Evolutionary conservation across 2,329 filamentous ascomycete genomes (phyloP).

Genomic region (Verticillium klebahnii): DNA sequence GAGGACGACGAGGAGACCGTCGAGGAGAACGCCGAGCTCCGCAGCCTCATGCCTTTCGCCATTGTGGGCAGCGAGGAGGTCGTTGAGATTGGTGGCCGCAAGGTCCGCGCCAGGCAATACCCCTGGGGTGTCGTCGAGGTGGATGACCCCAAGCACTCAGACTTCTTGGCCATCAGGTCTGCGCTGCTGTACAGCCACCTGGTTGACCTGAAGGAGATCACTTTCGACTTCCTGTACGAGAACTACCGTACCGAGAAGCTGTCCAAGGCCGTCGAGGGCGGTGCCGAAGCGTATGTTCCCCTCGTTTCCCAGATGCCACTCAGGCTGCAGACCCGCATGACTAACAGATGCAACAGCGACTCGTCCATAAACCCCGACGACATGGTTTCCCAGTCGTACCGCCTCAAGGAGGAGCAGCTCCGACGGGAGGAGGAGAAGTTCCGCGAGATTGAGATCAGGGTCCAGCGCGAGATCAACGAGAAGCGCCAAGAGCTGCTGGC

Average conservation of each 20-base stretch:
- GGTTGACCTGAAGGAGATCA: slow-evolving; percentile 98
- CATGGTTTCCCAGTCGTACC: slow-evolving; percentile 91
- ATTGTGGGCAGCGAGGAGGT: slow-evolving; percentile 97
- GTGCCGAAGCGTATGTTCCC: slow-evolving; percentile 73
- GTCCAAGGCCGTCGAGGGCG: slow-evolving; percentile 96
- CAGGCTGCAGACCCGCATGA: slow-evolving; percentile 16
- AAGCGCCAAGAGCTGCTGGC: slow-evolving; percentile 98
- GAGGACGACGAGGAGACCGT: slow-evolving; percentile 99
- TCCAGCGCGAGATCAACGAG: slow-evolving; percentile 99
- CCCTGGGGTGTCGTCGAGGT: slow-evolving; percentile 99
- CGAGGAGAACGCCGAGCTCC: slow-evolving; percentile 96
- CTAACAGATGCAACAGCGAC: slow-evolving; percentile 43
- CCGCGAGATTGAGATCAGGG: slow-evolving; percentile 98
- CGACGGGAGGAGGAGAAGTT: slow-evolving; percentile 99
- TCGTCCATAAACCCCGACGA: slow-evolving; percentile 98
- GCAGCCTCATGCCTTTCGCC: slow-evolving; percentile 96
- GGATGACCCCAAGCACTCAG: slow-evolving; percentile 97
- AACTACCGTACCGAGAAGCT: slow-evolving; percentile 99
- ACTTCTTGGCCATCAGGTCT: slow-evolving; percentile 95
- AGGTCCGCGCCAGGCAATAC: slow-evolving; percentile 93
- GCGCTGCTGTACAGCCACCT: slow-evolving; percentile 96
- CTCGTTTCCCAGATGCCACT: slow-evolving; percentile 4
- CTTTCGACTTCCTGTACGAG: slow-evolving; percentile 98
- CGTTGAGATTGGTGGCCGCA: slow-evolving; percentile 87
- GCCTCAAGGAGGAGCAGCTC: slow-evolving; percentile 98